These are phyloP conservation scores for Pseudogymnoascus sp. DNA, from an alignment of 2,329 filamentous ascomycete species.

Conservation along the genomic window DNA sequence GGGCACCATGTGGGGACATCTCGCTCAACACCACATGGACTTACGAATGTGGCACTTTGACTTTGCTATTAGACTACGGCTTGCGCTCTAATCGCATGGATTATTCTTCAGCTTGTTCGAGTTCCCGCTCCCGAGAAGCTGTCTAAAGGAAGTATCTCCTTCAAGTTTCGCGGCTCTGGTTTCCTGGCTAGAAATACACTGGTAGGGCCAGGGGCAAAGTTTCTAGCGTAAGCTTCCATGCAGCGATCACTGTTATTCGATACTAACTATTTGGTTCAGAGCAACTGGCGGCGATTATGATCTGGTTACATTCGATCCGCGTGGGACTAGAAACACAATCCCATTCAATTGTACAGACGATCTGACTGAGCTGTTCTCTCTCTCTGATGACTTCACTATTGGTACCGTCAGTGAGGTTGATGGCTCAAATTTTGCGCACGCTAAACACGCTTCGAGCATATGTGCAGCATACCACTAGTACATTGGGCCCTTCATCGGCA, in stretches of 20 bases:
- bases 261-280: slow-evolving; percentile 3
- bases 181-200: background rate
- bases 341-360: slow-evolving; percentile 9
- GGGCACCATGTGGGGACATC: background rate
- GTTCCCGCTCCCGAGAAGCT: background rate
- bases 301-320: slow-evolving; percentile 18
- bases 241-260: background rate
- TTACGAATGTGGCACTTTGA: background rate
- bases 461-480: background rate
- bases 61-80: background rate
- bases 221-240: background rate
- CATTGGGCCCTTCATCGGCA: background rate
- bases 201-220: background rate
- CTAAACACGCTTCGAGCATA: background rate
- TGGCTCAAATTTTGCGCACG: background rate
- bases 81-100: background rate
- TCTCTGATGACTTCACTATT: background rate
- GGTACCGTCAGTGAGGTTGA: background rate
- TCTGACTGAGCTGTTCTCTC: background rate
- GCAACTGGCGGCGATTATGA: slow-evolving; percentile 17
- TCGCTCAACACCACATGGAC: background rate
- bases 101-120: background rate
- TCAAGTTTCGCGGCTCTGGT: background rate
- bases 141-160: background rate
- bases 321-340: slow-evolving; percentile 13